These are phyloP conservation scores for Edaphochlamys debaryana DNA, from an alignment of 139 green algal species.

Conservation along the genomic window DNA sequence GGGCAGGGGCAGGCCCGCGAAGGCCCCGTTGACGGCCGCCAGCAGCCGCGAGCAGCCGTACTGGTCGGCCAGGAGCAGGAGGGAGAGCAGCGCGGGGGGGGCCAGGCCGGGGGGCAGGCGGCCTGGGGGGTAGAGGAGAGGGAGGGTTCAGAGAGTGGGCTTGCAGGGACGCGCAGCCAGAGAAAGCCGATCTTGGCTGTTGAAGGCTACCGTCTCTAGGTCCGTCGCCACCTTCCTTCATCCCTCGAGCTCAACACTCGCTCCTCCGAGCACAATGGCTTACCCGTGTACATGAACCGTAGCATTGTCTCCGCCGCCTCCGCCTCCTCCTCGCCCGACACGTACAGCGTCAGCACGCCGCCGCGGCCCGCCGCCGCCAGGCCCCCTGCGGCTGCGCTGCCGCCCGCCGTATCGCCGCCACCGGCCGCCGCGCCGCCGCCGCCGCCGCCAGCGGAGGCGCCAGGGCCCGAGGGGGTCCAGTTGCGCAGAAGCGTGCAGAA, in stretches of 20 bases:
- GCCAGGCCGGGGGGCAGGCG: constrained; percentile 1
- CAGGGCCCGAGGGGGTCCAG: not conserved
- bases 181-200: too few relatives aligned
- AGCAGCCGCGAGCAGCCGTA: constrained; percentile 23
- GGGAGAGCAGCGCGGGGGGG: not conserved
- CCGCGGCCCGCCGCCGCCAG: too few relatives aligned
- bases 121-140: constrained; percentile 18
- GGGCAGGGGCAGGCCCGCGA: constrained; percentile 38
- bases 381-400: not conserved
- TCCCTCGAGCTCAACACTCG: too few relatives aligned
- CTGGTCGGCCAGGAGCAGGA: constrained; percentile 30
- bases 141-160: too few relatives aligned
- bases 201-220: too few relatives aligned
- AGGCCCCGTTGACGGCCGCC: constrained; percentile 18
- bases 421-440: not conserved
- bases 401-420: not conserved
- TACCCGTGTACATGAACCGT: constrained; percentile 35
- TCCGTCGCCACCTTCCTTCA: too few relatives aligned
- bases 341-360: constrained; percentile 30
- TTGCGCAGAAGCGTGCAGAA: constrained; percentile 23
- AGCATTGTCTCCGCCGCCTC: constrained; percentile 32
- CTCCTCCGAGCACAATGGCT: too few relatives aligned
- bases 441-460: not conserved
- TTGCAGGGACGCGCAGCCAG: too few relatives aligned
- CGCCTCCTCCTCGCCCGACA: constrained; percentile 12